Evolutionary conservation across 1,139 yeast species (phyloP), one percentile per base, ranked within the genome.

Genomic region (Hyphopichia fennica): DNA sequence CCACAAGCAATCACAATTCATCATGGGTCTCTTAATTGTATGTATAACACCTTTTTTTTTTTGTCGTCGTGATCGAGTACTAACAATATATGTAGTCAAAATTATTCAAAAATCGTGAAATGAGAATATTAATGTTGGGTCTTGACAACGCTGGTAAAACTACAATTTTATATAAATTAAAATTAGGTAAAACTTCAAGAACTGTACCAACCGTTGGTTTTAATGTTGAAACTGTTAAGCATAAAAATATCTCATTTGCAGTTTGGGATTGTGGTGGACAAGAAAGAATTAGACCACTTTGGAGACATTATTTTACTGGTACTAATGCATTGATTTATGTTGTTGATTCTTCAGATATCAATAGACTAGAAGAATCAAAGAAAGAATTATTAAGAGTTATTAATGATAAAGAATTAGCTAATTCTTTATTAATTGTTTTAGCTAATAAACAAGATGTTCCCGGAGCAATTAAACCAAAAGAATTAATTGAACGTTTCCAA

Each of bases 231-330:
- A 88, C 96, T 8, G 90, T 91, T 52, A 83, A 87, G 47, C 91
- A 86, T 63, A 87, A 86, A 63, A 88, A 88, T 62, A 84, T 90
- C 47, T 82, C 87, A 46, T 89, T 90, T 73, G 93, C 93, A 48
- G 95, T 93, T 52, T 91, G 97, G 97, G 97, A 90, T 64, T 95
- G 95, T 45, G 97, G 96, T 67, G 97, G 96, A 62, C 96, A 89
- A 67, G 95, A 88, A 56, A 75, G 95, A 62, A 81, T 88, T 52
- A 77, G 96, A 57, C 96, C 96, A 0, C 72, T 90, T 41, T 90
- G 98, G 97, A 81, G 97, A 63, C 96, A 90, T 61, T 91, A 90
- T 65, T 89, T 86, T 65, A 87, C 96, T 11, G 96, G 96, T 25
- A 88, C 97, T 3, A 87, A 89, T 57, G 96, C 96, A n/a, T 75